Conservation (phyloP, 306 rosid genomes). For the Aeschynomene evenia region DNA sequence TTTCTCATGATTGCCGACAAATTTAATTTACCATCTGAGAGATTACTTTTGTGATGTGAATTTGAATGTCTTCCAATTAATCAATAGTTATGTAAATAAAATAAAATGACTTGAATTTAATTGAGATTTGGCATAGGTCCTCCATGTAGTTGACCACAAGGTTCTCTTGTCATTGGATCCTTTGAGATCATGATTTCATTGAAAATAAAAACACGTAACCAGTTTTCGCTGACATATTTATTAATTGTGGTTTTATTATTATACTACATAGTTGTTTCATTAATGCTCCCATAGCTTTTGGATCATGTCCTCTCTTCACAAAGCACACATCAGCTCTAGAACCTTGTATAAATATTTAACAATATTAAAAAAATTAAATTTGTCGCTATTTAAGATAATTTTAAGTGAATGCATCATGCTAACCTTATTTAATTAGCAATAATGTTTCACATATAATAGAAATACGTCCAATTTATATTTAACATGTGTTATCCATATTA, state of each 20-base stretch:
- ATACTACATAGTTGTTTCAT: slow-evolving; percentile 1
- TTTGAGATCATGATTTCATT: background rate
- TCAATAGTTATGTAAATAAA: too few relatives aligned
- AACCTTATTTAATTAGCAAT: too few relatives aligned
- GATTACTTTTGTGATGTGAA: background rate
- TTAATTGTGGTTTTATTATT: too few relatives aligned
- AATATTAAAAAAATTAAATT: too few relatives aligned
- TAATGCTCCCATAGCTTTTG: slow-evolving; percentile 43
- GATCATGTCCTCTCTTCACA: slow-evolving; percentile 47
- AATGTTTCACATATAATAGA: too few relatives aligned
- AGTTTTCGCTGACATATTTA: background rate
- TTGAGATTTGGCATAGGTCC: slow-evolving; percentile 1
- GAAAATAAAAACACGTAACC: background rate
- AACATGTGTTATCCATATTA: too few relatives aligned
- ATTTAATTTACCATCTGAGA: background rate
- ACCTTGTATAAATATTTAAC: too few relatives aligned
- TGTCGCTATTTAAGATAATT: too few relatives aligned
- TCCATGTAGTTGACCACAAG: slow-evolving; percentile 31
- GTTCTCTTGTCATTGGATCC: slow-evolving; percentile 33
- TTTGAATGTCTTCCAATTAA: too few relatives aligned
- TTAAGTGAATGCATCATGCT: too few relatives aligned
- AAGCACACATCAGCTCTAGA: slow-evolving; percentile 30
- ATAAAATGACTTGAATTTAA: background rate
- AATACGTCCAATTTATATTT: too few relatives aligned
- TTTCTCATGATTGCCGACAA: background rate